Conservation (phyloP, 768 basidiomycete genomes). For the Tulasnella sp. region DNA sequence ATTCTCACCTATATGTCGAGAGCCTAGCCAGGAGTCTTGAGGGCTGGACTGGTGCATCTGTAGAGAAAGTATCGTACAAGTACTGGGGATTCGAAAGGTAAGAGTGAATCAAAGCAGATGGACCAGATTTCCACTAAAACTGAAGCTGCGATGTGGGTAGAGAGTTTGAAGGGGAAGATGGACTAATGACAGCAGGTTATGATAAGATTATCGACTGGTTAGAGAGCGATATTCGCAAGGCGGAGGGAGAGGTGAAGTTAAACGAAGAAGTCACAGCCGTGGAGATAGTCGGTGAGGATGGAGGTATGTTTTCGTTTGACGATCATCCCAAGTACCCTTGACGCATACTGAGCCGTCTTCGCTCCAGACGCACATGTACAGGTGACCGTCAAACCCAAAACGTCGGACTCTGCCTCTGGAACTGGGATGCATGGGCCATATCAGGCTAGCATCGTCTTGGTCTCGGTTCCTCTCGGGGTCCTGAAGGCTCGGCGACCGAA, state of each 20-base stretch:
- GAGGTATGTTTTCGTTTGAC: background rate
- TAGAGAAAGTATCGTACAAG: constrained; percentile 13
- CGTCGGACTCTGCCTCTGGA: background rate
- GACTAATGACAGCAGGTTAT: constrained; percentile 12
- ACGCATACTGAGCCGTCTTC: background rate
- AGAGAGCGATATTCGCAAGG: background rate
- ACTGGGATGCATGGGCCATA: background rate
- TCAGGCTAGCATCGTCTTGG: background rate
- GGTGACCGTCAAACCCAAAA: background rate
- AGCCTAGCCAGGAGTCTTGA: constrained; percentile 4
- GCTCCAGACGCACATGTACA: background rate
- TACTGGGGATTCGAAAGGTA: constrained; percentile 18
- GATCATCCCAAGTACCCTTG: background rate
- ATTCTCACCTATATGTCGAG: constrained; percentile 1
- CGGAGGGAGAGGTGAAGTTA: background rate
- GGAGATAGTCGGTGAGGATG: constrained; percentile 5
- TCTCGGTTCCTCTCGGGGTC: constrained; percentile 17
- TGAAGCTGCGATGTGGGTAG: too few species aligned
- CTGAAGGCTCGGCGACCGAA: constrained; percentile 7
- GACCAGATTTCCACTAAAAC: too few species aligned
- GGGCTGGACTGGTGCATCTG: constrained; percentile 15
- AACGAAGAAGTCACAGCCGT: constrained; percentile 13
- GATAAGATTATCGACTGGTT: constrained; percentile 15
- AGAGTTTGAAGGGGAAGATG: constrained; percentile 16
- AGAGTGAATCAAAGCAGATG: too few species aligned